Conservation (phyloP, 2,329 filamentous ascomycete species). For the Rutstroemia sp. region DNA sequence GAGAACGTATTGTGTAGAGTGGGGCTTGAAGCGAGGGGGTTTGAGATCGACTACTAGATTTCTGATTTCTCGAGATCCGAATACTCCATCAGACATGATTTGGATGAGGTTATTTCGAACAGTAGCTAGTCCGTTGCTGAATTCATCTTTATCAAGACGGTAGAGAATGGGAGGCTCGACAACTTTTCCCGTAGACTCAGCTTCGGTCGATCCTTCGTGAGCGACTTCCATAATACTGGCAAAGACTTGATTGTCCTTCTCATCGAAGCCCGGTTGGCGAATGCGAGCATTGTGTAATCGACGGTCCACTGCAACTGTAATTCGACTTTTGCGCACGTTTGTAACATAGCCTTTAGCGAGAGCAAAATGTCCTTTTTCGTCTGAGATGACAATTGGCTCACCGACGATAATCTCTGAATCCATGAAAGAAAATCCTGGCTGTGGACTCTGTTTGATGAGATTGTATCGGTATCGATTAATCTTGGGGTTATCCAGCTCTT, state of each 20-base stretch:
- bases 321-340: conserved; percentile 63
- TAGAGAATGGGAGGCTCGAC: conserved; percentile 58
- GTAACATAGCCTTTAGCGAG: conserved; percentile 88
- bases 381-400: conserved; percentile 93
- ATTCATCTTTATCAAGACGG: conserved; percentile 93
- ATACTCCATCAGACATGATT: conserved; percentile 75
- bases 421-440: conserved; percentile 68
- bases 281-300: conserved; percentile 80
- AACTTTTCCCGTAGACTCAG: conserved; percentile 44
- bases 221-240: conserved; percentile 83
- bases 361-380: conserved; percentile 91
- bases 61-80: conserved; percentile 64
- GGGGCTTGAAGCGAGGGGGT: conserved; percentile 64
- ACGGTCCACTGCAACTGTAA: conserved; percentile 86
- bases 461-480: conserved; percentile 90
- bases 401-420: conserved; percentile 84
- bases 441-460: conserved; percentile 62
- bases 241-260: conserved; percentile 74
- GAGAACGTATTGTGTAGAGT: conserved; percentile 56
- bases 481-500: conserved; percentile 64
- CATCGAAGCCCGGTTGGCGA: conserved; percentile 68
- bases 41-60: conserved; percentile 72
- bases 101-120: conserved; percentile 91
- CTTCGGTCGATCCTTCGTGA: conserved; percentile 44
- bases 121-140: conserved; percentile 94